Evolutionary conservation across 192 early-diverging fungal genomes (phyloP).

Genomic region (Umbelopsis sp.): DNA sequence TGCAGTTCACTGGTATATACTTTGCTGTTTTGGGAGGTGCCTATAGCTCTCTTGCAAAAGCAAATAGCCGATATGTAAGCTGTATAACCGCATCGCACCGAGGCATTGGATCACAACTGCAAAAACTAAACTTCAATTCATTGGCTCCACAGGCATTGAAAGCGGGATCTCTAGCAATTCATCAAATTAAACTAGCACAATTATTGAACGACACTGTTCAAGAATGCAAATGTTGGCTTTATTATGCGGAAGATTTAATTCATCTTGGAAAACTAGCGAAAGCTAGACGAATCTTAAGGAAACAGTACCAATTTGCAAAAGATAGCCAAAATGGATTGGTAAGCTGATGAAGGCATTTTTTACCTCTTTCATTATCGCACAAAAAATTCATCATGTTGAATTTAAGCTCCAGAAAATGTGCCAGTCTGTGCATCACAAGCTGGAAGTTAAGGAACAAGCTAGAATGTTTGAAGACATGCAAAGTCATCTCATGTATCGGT

Average conservation of each 20-base stretch:
- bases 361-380: neutral
- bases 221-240: conserved; percentile 49
- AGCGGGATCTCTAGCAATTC: conserved; percentile 36
- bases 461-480: neutral
- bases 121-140: neutral
- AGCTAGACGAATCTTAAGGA: conserved; percentile 28
- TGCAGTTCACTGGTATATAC: conserved; percentile 36
- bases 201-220: conserved; percentile 35
- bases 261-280: conserved; percentile 28
- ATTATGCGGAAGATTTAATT: conserved; percentile 47
- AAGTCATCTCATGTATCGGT: neutral
- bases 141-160: conserved; percentile 32
- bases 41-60: conserved; percentile 44
- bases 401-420: conserved; percentile 4
- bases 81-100: neutral
- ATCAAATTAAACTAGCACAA: conserved; percentile 40
- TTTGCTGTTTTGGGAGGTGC: conserved; percentile 47
- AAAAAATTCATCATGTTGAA: neutral
- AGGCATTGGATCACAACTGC: neutral
- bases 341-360: neutral
- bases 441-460: neutral
- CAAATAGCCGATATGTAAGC: conserved; percentile 37
- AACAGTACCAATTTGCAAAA: conserved; percentile 18
- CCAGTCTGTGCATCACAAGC: neutral
- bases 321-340: conserved; percentile 19